Evolutionary conservation across 768 basidiomycete species (phyloP).

Genomic region (Daedalea quercina): DNA sequence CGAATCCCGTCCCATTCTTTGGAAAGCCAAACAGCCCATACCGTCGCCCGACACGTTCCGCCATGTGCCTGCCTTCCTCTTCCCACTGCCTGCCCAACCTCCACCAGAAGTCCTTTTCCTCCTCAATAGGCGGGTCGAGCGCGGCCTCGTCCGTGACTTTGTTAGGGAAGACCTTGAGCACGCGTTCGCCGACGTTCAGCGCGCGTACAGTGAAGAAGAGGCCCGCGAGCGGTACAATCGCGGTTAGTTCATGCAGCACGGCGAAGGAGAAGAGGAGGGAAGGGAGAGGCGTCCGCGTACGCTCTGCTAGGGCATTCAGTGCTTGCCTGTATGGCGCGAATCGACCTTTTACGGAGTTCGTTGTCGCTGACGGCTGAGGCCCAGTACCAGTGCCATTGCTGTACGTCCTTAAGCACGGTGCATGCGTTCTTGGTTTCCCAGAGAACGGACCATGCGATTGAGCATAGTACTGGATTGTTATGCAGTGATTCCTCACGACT

Average conservation of each 20-base stretch:
- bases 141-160: not conserved
- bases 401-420: too few relatives aligned
- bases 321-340: slow-evolving; percentile 46
- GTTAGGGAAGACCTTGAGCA: slow-evolving; percentile 33
- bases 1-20: slow-evolving; percentile 28
- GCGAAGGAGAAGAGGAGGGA: slow-evolving; percentile 76
- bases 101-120: slow-evolving; percentile 36
- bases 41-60: slow-evolving; percentile 59
- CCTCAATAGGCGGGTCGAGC: not conserved
- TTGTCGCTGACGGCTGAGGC: slow-evolving; percentile 2
- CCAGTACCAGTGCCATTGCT: not conserved
- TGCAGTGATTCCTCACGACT: not conserved
- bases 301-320: slow-evolving; percentile 52
- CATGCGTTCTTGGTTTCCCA: too few relatives aligned
- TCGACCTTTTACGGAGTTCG: slow-evolving; percentile 17
- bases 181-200: slow-evolving; percentile 60
- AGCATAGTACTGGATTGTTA: not conserved
- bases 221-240: slow-evolving; percentile 66
- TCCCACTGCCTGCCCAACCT: slow-evolving; percentile 46
- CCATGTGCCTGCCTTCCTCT: slow-evolving; percentile 72
- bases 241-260: slow-evolving; percentile 81
- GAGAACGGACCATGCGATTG: not conserved
- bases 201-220: slow-evolving; percentile 65
- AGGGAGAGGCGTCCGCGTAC: slow-evolving; percentile 70
- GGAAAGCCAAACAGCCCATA: slow-evolving; percentile 81